A percentile compares a stretch with the other conserved stretches of the same genome.
Conservation (phyloP, 2,329 filamentous ascomycete species). For the Colletotrichum destructivum region DNA sequence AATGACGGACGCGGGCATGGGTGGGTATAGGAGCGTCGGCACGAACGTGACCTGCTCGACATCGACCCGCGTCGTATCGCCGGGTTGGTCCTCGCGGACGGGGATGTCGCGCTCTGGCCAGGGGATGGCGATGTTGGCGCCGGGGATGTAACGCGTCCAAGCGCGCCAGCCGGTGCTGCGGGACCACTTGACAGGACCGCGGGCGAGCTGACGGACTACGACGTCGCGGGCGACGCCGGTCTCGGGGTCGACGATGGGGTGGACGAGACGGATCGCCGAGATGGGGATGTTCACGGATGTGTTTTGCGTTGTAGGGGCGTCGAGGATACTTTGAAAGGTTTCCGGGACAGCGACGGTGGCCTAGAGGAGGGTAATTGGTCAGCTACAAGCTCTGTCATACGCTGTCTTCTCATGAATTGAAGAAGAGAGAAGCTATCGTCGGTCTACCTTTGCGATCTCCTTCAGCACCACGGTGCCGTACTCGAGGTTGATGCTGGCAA, state of each 20-base stretch:
- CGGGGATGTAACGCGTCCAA: conserved; percentile 75
- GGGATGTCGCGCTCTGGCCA: conserved; percentile 76
- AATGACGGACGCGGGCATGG: conserved; percentile 84
- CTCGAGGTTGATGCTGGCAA: conserved; percentile 69
- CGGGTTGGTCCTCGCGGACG: conserved; percentile 67
- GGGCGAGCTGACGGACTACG: conserved; percentile 80
- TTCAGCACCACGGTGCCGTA: conserved; percentile 74
- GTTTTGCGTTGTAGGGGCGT: conserved; percentile 62
- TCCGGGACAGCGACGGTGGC: conserved; percentile 57
- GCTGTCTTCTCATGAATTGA: neutral
- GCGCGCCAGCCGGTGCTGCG: conserved; percentile 59
- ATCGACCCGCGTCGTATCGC: conserved; percentile 82
- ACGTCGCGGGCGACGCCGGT: conserved; percentile 80
- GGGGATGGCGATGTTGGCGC: conserved; percentile 80
- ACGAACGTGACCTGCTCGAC: conserved; percentile 83
- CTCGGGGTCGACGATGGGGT: conserved; percentile 77
- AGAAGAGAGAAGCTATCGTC: neutral
- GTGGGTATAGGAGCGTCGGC: conserved; percentile 82
- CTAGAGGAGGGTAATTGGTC: conserved; percentile 45
- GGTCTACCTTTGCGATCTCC: conserved; percentile 74
- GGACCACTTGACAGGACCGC: conserved; percentile 64
- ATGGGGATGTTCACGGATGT: conserved; percentile 74
- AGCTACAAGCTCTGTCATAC: neutral
- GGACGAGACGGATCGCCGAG: conserved; percentile 84
- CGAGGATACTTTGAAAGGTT: conserved; percentile 52